A percentile compares a stretch with the other conserved stretches of the same genome.
phyloP scores from a whole-genome alignment of 2,329 filamentous ascomycete species.

The Cladosporium phlei region DNA sequence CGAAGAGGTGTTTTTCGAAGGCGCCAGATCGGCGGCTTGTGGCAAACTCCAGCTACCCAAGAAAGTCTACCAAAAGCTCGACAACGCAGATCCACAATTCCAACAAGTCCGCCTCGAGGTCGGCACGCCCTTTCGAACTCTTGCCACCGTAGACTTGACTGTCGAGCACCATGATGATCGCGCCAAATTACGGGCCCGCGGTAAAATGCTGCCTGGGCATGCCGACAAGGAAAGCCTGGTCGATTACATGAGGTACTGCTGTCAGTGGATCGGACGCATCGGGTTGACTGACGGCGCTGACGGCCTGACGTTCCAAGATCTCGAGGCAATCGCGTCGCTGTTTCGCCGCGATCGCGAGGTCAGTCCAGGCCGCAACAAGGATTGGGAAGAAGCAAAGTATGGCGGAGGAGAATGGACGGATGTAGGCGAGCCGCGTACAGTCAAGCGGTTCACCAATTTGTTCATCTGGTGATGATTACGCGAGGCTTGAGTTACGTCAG shows the following conservation, averaged over 20 bases:
- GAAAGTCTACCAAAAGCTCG: background rate
- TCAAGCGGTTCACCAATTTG: no score
- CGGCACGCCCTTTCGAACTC: conserved; percentile 9
- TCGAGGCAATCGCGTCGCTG: background rate
- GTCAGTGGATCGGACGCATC: no score
- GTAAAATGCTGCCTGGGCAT: background rate
- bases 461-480: no score
- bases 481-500: no score
- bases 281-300: no score
- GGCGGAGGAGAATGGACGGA: conserved; percentile 4
- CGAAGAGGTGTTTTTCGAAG: conserved; percentile 16
- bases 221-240: no score
- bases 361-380: background rate
- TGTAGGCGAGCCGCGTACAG: background rate
- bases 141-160: background rate
- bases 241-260: no score
- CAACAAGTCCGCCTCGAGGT: conserved; percentile 2
- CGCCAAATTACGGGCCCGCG: background rate
- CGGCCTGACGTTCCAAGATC: no score
- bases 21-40: background rate
- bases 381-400: conserved; percentile 1
- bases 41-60: conserved; percentile 5
- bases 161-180: background rate
- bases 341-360: background rate
- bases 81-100: background rate